Base-by-base conservation (phyloP, 2,329 filamentous ascomycete genomes). In the Lanzia echinophila region DNA sequence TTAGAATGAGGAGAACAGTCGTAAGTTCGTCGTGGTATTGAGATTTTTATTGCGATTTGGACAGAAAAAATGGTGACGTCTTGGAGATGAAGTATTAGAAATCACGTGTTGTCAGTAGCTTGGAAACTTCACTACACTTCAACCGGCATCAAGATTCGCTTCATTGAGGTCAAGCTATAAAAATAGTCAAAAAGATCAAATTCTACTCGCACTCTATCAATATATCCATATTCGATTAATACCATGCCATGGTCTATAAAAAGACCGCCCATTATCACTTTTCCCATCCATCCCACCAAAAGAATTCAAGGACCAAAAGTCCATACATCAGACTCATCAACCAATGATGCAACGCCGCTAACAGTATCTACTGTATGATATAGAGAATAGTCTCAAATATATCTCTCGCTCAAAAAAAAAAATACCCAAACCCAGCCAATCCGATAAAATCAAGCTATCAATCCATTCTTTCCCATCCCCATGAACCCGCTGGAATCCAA, bases 401-500 rank as follows among this genome's bases (percentile, higher is more conserved):
- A 10, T 41, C 6, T 41, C 38, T 41, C 38, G n/a, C 10, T 19
- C 38, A 11, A 13, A 13, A 41, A 17, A 2, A 17, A 11, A 19
- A 11, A 24, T 43, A 43, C 11, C 19, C 19, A 20, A 13, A 28
- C 1, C 11, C 6, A 39, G 24, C 6, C 7, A 12, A 52, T 3
- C 34, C 7, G 7, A 12, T 13, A 7, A 11, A 47, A 33, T 33
- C 28, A 56, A 33, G 33, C 47, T 2, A 24, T 39, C 49, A 58
- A 57, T 12, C 45, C 53, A 41, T 54, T 59, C 11, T 57, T 53
- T 41, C 45, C 17, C 56, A 60, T 57, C 2, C 47, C 58, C 17
- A 46, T 28, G 45, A 65, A 62, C 6, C 62, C 63, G 58, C 61
- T 56, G 2, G 58, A 58, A 47, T 69, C 64, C 41, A 69, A 60